phyloP scores from a whole-genome alignment of 305 asterid species.

The Caryopteris hybrid region DNA sequence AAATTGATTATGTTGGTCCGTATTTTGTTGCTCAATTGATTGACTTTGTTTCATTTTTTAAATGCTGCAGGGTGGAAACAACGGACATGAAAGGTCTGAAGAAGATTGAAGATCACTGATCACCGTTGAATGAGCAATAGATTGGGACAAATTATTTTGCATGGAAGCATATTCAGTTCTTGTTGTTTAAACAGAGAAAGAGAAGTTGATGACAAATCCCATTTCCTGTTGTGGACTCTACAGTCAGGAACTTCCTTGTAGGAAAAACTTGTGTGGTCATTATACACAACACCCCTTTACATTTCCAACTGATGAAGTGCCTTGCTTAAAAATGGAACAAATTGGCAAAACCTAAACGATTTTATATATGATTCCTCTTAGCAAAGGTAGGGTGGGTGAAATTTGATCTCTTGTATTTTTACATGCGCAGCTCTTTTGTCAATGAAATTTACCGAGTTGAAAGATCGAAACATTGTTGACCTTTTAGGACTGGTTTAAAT shows the following conservation, averaged over 20 bases:
- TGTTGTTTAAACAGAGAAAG: neutral
- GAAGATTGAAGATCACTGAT: slow-evolving; percentile 84
- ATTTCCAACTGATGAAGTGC: slow-evolving; percentile 11
- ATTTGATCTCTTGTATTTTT: no score
- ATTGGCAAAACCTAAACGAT: no score
- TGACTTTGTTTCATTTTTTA: neutral
- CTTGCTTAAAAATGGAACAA: no score
- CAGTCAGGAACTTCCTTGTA: neutral
- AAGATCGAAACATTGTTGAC: no score
- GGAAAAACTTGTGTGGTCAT: neutral
- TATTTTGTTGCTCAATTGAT: neutral
- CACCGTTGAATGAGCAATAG: slow-evolving; percentile 9
- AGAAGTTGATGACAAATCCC: neutral
- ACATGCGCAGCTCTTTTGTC: no score
- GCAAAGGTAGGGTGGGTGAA: no score
- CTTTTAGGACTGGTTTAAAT: no score
- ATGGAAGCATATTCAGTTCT: slow-evolving; percentile 13
- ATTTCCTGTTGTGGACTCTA: slow-evolving; percentile 4
- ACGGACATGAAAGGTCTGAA: slow-evolving; percentile 96
- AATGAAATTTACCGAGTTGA: no score
- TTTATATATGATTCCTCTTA: no score
- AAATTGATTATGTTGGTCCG: neutral
- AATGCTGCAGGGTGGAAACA: slow-evolving; percentile 60
- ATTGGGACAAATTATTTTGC: neutral
- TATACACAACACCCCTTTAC: neutral